Percentiles rank a stretch among this genome's conserved stretches.
phyloP scores from a whole-genome alignment of 805 yeast species.

The Myxozyma geophila region DNA sequence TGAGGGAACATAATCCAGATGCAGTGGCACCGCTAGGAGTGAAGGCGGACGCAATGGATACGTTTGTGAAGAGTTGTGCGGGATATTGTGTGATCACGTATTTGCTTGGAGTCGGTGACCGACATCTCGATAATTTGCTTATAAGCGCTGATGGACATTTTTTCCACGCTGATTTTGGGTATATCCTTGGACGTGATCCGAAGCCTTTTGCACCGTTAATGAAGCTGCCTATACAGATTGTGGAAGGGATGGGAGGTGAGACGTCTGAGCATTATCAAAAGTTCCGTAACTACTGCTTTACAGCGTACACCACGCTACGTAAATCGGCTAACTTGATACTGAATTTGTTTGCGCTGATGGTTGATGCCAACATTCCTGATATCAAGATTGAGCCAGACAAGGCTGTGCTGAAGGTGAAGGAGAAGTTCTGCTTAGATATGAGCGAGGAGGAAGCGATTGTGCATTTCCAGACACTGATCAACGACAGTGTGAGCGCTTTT shows the following conservation, averaged over 20 bases:
- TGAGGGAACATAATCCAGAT: slow-evolving; percentile 69
- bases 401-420: slow-evolving; percentile 84
- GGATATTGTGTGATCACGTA: slow-evolving; percentile 98
- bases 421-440: slow-evolving; percentile 90
- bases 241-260: slow-evolving; percentile 97
- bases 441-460: slow-evolving; percentile 94
- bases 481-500: slow-evolving; percentile 91
- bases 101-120: slow-evolving; percentile 92
- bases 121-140: slow-evolving; percentile 89
- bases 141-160: slow-evolving; percentile 83
- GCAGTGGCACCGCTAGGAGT: slow-evolving; percentile 48
- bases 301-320: slow-evolving; percentile 86
- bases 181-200: slow-evolving; percentile 94
- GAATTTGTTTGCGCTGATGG: slow-evolving; percentile 91
- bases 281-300: slow-evolving; percentile 91
- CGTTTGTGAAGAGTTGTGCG: slow-evolving; percentile 87
- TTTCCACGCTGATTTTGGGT: slow-evolving; percentile 98
- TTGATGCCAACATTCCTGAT: slow-evolving; percentile 90
- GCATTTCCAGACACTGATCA: slow-evolving; percentile 91
- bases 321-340: slow-evolving; percentile 87
- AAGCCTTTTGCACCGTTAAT: slow-evolving; percentile 98
- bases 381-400: slow-evolving; percentile 81
- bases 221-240: slow-evolving; percentile 95
- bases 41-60: slow-evolving; percentile 78
- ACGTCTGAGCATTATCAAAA: slow-evolving; percentile 80